These are phyloP conservation scores for Arxiozyma heterogenica DNA, from an alignment of 1,139 yeast genomes.

Conservation along the genomic window DNA sequence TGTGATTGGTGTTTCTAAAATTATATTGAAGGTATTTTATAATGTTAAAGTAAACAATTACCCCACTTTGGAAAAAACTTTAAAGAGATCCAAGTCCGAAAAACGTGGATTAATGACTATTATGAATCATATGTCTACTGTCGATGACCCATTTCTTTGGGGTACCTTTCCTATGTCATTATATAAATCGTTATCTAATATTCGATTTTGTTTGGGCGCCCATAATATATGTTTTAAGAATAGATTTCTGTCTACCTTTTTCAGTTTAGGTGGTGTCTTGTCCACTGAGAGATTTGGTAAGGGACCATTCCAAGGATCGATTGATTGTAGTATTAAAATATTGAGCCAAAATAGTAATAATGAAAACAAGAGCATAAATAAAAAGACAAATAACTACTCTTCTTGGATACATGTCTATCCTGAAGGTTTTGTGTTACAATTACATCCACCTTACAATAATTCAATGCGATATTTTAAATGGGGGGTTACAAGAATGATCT, in stretches of 20 bases:
- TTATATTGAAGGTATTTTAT: conserved; percentile 52
- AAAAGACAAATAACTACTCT: conserved; percentile 36
- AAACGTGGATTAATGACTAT: conserved; percentile 71
- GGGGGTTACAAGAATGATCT: conserved; percentile 79
- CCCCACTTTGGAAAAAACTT: conserved; percentile 55
- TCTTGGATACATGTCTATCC: conserved; percentile 95
- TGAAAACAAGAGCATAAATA: background rate
- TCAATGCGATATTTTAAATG: conserved; percentile 93
- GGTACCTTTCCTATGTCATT: conserved; percentile 73
- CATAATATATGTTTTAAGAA: conserved; percentile 77
- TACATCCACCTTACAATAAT: conserved; percentile 65
- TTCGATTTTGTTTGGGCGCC: conserved; percentile 95
- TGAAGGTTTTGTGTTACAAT: conserved; percentile 86
- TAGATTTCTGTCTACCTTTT: conserved; percentile 47
- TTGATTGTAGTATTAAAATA: conserved; percentile 85
- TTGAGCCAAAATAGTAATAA: conserved; percentile 38
- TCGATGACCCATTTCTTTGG: conserved; percentile 89
- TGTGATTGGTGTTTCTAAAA: conserved; percentile 57
- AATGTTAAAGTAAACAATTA: conserved; percentile 53
- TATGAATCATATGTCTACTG: conserved; percentile 94
- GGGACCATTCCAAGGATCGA: conserved; percentile 85
- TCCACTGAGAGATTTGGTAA: conserved; percentile 81
- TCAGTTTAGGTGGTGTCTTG: conserved; percentile 79
- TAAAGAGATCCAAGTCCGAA: conserved; percentile 52
- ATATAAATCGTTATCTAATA: conserved; percentile 52